phyloP scores from a whole-genome alignment of 306 rosid species.

The Vigna radiata region DNA sequence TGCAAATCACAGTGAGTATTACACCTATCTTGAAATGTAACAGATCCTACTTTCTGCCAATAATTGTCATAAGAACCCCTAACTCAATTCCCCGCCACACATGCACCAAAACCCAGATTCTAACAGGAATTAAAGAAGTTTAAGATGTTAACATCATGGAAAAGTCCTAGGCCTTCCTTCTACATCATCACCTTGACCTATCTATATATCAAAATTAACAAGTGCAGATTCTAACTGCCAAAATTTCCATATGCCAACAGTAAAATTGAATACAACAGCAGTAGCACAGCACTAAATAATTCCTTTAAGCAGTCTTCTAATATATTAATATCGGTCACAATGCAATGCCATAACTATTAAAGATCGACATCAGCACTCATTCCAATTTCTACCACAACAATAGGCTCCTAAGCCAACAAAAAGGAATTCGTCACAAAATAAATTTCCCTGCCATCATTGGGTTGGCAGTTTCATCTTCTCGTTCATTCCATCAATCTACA shows the following conservation, averaged over 20 bases:
- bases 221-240: slow-evolving; percentile 23
- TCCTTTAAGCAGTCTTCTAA: neutral
- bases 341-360: slow-evolving; percentile 32
- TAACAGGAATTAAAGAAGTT: slow-evolving; percentile 34
- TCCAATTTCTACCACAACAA: slow-evolving; percentile 18
- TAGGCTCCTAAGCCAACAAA: slow-evolving; percentile 34
- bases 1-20: neutral
- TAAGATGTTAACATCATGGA: neutral
- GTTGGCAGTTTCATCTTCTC: slow-evolving; percentile 24
- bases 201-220: slow-evolving; percentile 8
- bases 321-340: slow-evolving; percentile 28
- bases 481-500: slow-evolving; percentile 35
- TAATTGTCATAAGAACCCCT: neutral
- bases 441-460: neutral
- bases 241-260: slow-evolving; percentile 6
- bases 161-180: neutral
- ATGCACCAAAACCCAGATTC: slow-evolving; percentile 12
- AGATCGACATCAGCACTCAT: slow-evolving; percentile 5
- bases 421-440: slow-evolving; percentile 26
- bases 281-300: slow-evolving; percentile 9
- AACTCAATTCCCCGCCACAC: slow-evolving; percentile 4
- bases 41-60: neutral
- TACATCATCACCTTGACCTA: slow-evolving; percentile 23
- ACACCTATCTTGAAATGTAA: neutral
- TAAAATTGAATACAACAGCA: slow-evolving; percentile 33